These are phyloP conservation scores for Rhytidiadelphus loreus DNA, from an alignment of 225 moss, liverwort and hornwort species.

Conservation along the genomic window DNA sequence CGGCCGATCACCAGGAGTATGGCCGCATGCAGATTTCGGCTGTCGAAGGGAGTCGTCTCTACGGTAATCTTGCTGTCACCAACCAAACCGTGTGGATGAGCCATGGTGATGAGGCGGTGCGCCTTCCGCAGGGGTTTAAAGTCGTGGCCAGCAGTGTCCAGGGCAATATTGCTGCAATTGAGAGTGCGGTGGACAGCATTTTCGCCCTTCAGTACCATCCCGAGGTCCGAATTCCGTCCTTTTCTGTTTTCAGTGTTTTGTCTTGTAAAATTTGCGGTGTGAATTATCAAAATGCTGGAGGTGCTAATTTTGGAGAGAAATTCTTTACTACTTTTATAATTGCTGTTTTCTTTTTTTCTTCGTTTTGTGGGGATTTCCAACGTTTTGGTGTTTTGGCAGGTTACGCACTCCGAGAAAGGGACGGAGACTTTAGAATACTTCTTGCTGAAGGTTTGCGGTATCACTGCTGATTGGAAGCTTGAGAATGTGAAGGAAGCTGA, in stretches of 20 bases:
- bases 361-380: neutral
- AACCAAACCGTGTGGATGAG: constrained; percentile 93
- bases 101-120: constrained; percentile 81
- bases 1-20: constrained; percentile 76
- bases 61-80: constrained; percentile 10
- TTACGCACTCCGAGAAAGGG: constrained; percentile 63
- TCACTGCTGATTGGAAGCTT: constrained; percentile 66
- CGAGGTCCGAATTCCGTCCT: constrained; percentile 30
- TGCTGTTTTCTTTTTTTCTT: neutral
- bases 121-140: constrained; percentile 58
- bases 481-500: constrained; percentile 64
- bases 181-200: constrained; percentile 43
- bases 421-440: constrained; percentile 65
- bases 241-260: neutral
- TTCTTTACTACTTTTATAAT: neutral
- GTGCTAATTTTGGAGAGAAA: too few relatives aligned
- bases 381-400: constrained; percentile 23
- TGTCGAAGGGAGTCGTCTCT: constrained; percentile 40
- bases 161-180: constrained; percentile 82
- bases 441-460: constrained; percentile 52
- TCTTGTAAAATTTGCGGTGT: neutral
- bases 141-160: constrained; percentile 61
- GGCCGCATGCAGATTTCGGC: constrained; percentile 66
- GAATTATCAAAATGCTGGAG: neutral
- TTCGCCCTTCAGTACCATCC: constrained; percentile 89